A percentile compares a stretch with the other conserved stretches of the same genome.
phyloP scores from a whole-genome alignment of 805 yeast genomes.

The Nakazawaea sp. region DNA sequence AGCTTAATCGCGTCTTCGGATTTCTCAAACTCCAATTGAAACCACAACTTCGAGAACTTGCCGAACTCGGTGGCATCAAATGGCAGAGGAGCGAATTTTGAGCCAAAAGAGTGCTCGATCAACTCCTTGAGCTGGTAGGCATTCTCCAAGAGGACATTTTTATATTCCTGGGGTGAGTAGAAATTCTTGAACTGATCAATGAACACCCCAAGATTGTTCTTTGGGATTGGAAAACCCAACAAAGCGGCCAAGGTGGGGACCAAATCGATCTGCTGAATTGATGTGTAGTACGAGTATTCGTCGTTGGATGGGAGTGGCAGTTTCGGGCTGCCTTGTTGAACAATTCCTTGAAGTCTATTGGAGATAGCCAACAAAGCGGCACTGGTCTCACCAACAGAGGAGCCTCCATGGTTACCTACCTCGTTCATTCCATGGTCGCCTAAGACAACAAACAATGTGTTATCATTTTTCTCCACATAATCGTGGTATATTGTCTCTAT shows the following conservation, averaged over 20 bases:
- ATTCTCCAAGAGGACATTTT: slow-evolving; percentile 42
- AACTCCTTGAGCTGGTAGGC: slow-evolving; percentile 48
- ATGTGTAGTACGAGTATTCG: slow-evolving; percentile 45
- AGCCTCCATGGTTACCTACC: slow-evolving; percentile 94
- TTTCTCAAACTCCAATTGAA: not conserved
- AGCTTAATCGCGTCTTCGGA: slow-evolving; percentile 17
- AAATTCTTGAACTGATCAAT: slow-evolving; percentile 50
- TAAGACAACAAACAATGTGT: slow-evolving; percentile 63
- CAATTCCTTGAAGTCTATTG: slow-evolving; percentile 36
- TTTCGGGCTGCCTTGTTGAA: slow-evolving; percentile 15
- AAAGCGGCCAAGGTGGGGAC: slow-evolving; percentile 64
- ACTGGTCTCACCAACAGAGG: slow-evolving; percentile 86
- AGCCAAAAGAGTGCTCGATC: slow-evolving; percentile 31
- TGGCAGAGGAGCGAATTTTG: slow-evolving; percentile 10
- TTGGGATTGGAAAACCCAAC: slow-evolving; percentile 61
- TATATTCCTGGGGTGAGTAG: slow-evolving; percentile 31
- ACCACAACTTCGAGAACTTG: slow-evolving; percentile 9
- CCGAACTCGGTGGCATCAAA: slow-evolving; percentile 8
- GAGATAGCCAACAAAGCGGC: slow-evolving; percentile 74
- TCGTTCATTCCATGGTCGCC: slow-evolving; percentile 99
- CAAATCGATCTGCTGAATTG: slow-evolving; percentile 61
- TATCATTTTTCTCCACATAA: slow-evolving; percentile 21
- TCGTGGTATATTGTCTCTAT: slow-evolving; percentile 41
- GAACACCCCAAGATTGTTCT: slow-evolving; percentile 67
- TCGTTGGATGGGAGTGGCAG: slow-evolving; percentile 33